Evolutionary conservation across 2,329 filamentous ascomycete species (phyloP).

Genomic region (Penicillium sp.): DNA sequence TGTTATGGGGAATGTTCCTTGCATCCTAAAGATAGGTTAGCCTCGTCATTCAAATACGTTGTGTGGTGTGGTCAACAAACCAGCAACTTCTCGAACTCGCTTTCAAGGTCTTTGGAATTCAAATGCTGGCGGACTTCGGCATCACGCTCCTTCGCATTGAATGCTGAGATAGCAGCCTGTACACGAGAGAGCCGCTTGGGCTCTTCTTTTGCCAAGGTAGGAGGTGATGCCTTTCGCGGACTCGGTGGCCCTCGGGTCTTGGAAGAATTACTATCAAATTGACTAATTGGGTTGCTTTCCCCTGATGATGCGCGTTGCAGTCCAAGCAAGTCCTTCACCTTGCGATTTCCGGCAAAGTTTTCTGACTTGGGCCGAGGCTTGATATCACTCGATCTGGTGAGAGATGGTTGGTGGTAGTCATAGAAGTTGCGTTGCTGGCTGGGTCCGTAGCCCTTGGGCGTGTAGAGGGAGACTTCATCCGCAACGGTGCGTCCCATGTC

Average conservation of each 20-base stretch:
- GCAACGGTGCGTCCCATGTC: constrained; percentile 48
- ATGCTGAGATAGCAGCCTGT: constrained; percentile 63
- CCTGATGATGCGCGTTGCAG: constrained; percentile 29
- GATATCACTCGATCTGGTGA: constrained; percentile 40
- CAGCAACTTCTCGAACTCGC: constrained; percentile 61
- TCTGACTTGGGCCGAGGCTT: constrained; percentile 55
- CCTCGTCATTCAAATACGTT: not conserved
- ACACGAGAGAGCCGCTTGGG: constrained; percentile 56
- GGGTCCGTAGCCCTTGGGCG: constrained; percentile 59
- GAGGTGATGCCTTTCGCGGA: constrained; percentile 27
- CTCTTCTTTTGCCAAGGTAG: constrained; percentile 32
- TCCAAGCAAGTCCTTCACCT: constrained; percentile 37
- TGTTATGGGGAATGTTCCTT: constrained; percentile 88
- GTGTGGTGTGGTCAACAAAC: constrained; percentile 43
- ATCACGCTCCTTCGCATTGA: constrained; percentile 57
- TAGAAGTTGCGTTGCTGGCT: constrained; percentile 63
- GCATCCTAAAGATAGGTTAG: constrained; percentile 62
- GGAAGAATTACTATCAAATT: constrained; percentile 17
- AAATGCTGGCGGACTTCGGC: constrained; percentile 45
- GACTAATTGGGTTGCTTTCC: constrained; percentile 17
- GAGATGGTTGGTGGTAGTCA: constrained; percentile 50
- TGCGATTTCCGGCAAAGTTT: constrained; percentile 44
- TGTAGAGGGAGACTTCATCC: constrained; percentile 59
- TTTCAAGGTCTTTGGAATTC: constrained; percentile 58
- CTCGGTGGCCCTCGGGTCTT: constrained; percentile 19